phyloP scores from a whole-genome alignment of 257 asterid genomes.

The Pogostemon cablin region DNA sequence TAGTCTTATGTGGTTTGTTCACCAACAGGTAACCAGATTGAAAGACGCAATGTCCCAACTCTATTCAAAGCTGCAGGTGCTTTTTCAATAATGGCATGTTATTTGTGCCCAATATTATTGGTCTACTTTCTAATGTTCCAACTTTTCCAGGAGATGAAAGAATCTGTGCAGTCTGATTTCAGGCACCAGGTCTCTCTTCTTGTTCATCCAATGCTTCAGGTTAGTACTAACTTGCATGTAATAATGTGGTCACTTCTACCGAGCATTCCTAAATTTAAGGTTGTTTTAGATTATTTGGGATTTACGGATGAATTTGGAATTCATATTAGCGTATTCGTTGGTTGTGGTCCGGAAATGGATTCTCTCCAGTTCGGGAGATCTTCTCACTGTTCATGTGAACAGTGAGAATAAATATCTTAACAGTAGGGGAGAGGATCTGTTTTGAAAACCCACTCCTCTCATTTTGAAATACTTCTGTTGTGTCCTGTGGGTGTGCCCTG shows the following conservation, averaged over 20 bases:
- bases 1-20: slow-evolving; percentile 18
- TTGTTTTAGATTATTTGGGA: background rate
- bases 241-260: background rate
- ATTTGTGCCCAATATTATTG: background rate
- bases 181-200: slow-evolving; percentile 98
- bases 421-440: too few species aligned
- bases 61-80: slow-evolving; percentile 87
- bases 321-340: background rate
- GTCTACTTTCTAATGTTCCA: slow-evolving; percentile 24
- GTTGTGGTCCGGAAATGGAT: background rate
- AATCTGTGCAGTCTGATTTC: slow-evolving; percentile 86
- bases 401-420: too few species aligned
- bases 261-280: background rate
- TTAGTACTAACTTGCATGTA: slow-evolving; percentile 33
- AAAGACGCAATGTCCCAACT: slow-evolving; percentile 87
- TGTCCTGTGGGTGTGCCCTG: too few species aligned
- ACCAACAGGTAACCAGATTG: slow-evolving; percentile 68
- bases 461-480: too few species aligned
- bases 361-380: too few species aligned
- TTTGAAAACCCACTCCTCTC: too few species aligned
- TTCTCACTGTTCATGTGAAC: too few species aligned
- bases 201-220: slow-evolving; percentile 99
- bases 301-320: too few species aligned
- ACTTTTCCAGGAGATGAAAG: slow-evolving; percentile 78
- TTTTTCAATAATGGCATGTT: background rate